Base-by-base conservation (phyloP, 768 basidiomycete species). In the Gloeostereum incarnatum region DNA sequence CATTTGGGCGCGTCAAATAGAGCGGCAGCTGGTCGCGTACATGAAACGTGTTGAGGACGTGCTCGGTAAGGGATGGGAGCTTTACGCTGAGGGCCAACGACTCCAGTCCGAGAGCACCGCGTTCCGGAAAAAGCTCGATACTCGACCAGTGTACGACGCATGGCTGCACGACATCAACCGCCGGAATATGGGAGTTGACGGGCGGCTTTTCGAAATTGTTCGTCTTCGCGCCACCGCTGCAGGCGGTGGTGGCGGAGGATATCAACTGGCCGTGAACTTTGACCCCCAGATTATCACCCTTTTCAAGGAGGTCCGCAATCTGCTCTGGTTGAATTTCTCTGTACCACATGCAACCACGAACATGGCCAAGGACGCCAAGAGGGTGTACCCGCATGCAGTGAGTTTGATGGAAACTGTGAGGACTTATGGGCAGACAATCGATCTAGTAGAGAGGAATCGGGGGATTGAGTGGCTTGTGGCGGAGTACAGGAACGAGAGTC, bases 21-120 rank as follows among this genome's bases (percentile, higher is more conserved):
- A 97, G 51, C 79, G 92, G 3, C 96, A 99, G 53, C 77, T 99
- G 2, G 70, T 84, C 41, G 81, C 90, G 1, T 97, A 98, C 66
- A 99, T 99, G 94, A 94, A 93, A 57, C 85, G 94, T 11, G 94
- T 98, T 36, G 96, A 98, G 53, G 94, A 98, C 56, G 96, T 99
- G 2, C 78, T 99, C 6, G 87, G 94, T 4, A 94, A 91, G 59
- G 94, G 91, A 5, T 99, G 96, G 94, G 93, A 97, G 53, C 78
- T 91, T 43, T 98, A 99, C 49, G 93, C 94, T n/a, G 96, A 99
- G 51, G 96, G 96, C 5, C 92, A 97, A 60, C 94, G 92, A 50
- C 81, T 99, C 1, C 91, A 97, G 51, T 81, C 83, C 20, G 96
- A 98, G 59, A 83, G 78, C 32, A 65, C 75, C 3, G 85, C 90